Base-by-base conservation (phyloP, 352 stramenopile genomes). In the Pythium apleroticum region DNA sequence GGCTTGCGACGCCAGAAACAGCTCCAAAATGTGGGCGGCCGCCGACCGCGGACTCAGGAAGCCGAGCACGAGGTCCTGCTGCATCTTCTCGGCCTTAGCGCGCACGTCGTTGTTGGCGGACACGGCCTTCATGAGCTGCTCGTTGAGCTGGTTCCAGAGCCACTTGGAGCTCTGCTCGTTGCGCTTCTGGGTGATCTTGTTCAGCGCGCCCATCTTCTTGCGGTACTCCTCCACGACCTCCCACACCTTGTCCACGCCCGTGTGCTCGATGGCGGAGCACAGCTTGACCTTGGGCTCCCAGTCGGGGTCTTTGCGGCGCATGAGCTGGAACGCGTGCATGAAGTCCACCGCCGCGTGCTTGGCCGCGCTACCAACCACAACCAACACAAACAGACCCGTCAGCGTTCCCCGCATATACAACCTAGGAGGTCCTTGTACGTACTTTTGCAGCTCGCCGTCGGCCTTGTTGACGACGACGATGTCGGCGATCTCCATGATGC, bases 401-500 rank as follows among this genome's bases (percentile, higher is more conserved):
- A 52, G 30, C 12, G 11, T 30, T 3, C 22, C 4, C 14, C 9
- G 3, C 8, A 30, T 7, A 54, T 27, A 10, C 37, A 28, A 25
- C 1, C 17, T n/a, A n/a, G n/a, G n/a, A n/a, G n/a, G 25, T 19
- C 2, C 19, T 25, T 1, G 7, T 10, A 65, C 68, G 37, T 46
- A 89, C 78, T 43, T 78, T 61, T 77, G 76, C 30, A 96, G 71
- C 10, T 89, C 81, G 45, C 97, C 97, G 78, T 99, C 97, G 4
- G 96, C 93, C 74, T 99, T 99, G 75, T 99, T 99, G 17, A 99
- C 95, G 11, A 98, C 90, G 25, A 99, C 76, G 22, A 99, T 83
- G 69, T 99, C 96, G 9, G 96, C 96, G 45, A 98, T 93, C 77
- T 99, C 97, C 63, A 99, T 97, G 75, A 99, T 99, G 15, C 97